Percentiles rank a stretch among this genome's conserved stretches.
Conservation (phyloP, 2,329 filamentous ascomycete genomes). For the Coniochaeta sp. region DNA sequence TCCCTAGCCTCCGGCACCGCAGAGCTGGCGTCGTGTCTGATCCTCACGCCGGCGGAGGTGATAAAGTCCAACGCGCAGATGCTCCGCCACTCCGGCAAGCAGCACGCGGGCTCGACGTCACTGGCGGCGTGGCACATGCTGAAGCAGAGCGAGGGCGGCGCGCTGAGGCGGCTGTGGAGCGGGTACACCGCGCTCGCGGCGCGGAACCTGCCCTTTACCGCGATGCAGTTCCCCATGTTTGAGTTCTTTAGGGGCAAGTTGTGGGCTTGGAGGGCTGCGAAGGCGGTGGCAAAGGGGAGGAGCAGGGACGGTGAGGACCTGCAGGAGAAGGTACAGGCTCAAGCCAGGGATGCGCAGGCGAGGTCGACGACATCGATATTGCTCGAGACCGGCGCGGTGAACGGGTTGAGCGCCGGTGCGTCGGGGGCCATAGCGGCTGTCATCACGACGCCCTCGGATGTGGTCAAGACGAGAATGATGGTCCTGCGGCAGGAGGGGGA, state of each 20-base stretch:
- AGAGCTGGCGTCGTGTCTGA: constrained; percentile 78
- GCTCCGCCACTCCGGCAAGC: constrained; percentile 32
- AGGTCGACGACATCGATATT: constrained; percentile 24
- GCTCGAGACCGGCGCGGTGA: constrained; percentile 62
- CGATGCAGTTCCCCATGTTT: constrained; percentile 82
- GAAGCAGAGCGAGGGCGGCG: constrained; percentile 39
- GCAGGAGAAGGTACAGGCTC: constrained; percentile 6
- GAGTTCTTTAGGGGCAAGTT: constrained; percentile 59
- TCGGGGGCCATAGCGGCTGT: constrained; percentile 71
- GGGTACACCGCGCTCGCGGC: constrained; percentile 79
- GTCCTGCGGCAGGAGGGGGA: constrained; percentile 20
- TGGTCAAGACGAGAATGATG: constrained; percentile 89
- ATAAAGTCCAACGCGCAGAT: constrained; percentile 94
- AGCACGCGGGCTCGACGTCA: constrained; percentile 32
- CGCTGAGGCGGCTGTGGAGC: constrained; percentile 51
- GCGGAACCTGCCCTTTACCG: constrained; percentile 80
- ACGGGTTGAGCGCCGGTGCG: constrained; percentile 63
- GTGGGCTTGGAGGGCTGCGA: constrained; percentile 27
- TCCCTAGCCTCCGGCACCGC: constrained; percentile 66
- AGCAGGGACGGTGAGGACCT: constrained; percentile 23
- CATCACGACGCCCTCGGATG: constrained; percentile 83
- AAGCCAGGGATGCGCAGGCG: constrained; percentile 12
- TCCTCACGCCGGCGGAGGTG: constrained; percentile 83
- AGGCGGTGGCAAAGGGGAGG: constrained; percentile 18
- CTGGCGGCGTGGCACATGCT: constrained; percentile 41